Evolutionary conservation across 1,284 basidiomycete species (phyloP).

Genomic region (Kwoniella shivajii): DNA sequence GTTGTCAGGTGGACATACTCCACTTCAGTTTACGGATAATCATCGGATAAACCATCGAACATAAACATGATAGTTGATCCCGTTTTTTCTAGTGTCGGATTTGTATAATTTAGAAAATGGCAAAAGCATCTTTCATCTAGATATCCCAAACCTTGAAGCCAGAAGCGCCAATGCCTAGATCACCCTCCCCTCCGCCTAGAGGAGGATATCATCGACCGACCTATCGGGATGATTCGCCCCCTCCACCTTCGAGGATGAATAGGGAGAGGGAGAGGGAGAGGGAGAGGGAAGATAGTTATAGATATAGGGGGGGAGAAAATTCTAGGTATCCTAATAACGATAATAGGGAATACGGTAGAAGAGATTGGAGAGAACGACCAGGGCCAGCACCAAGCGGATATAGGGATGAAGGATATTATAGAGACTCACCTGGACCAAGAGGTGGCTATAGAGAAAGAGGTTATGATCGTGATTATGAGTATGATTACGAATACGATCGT

Average conservation of each 20-base stretch:
- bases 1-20: constrained; percentile 23
- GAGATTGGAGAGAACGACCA: constrained; percentile 12
- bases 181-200: constrained; percentile 34
- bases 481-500: background rate
- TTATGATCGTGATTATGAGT: background rate
- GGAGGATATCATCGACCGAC: constrained; percentile 4
- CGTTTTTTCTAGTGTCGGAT: background rate
- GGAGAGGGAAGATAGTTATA: constrained; percentile 16
- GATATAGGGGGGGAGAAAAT: constrained; percentile 15
- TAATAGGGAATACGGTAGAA: constrained; percentile 19
- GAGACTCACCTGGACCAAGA: constrained; percentile 9
- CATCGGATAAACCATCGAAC: constrained; percentile 5
- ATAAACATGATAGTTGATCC: background rate
- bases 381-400: constrained; percentile 12
- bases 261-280: constrained; percentile 10
- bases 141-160: background rate
- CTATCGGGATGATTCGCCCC: constrained; percentile 38
- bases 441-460: constrained; percentile 10
- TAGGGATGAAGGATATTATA: background rate
- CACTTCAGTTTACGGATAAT: constrained; percentile 13
- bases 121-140: background rate
- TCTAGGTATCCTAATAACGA: no score
- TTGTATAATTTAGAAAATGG: background rate
- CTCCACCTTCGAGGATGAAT: constrained; percentile 2
- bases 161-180: constrained; percentile 32